Evolutionary conservation across 2,329 filamentous ascomycete genomes (phyloP).

Genomic region (Xylaria sp.): DNA sequence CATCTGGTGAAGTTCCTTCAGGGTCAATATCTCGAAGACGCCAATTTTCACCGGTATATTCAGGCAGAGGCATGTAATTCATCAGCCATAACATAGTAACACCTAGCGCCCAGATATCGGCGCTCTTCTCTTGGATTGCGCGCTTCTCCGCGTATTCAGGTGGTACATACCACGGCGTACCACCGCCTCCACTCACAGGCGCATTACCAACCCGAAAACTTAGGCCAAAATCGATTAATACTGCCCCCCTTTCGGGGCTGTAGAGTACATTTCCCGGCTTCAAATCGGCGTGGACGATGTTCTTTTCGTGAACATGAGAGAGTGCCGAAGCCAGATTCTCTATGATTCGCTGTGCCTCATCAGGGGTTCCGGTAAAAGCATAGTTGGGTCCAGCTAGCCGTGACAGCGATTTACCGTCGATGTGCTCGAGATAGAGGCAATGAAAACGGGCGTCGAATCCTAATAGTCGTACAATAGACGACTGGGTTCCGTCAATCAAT

Average conservation of each 20-base stretch:
- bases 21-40: background rate
- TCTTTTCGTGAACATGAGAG: background rate
- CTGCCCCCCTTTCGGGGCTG: background rate
- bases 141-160: background rate
- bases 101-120: constrained; percentile 2
- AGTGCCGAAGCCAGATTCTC: constrained; percentile 2
- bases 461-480: background rate
- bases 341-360: background rate
- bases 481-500: background rate
- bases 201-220: background rate
- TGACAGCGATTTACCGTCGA: background rate
- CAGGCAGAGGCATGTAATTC: background rate
- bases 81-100: background rate
- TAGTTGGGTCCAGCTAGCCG: background rate
- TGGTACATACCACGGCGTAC: constrained; percentile 10
- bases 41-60: background rate
- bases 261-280: constrained; percentile 16
- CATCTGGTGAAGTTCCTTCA: too few species aligned
- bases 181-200: background rate
- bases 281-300: constrained; percentile 4
- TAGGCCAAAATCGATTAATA: constrained; percentile 2
- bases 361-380: background rate
- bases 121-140: background rate
- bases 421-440: constrained; percentile 1
- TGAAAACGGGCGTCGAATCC: constrained; percentile 6